Conservation (phyloP, 2,329 filamentous ascomycete species). For the Hypoxylon sp. region DNA sequence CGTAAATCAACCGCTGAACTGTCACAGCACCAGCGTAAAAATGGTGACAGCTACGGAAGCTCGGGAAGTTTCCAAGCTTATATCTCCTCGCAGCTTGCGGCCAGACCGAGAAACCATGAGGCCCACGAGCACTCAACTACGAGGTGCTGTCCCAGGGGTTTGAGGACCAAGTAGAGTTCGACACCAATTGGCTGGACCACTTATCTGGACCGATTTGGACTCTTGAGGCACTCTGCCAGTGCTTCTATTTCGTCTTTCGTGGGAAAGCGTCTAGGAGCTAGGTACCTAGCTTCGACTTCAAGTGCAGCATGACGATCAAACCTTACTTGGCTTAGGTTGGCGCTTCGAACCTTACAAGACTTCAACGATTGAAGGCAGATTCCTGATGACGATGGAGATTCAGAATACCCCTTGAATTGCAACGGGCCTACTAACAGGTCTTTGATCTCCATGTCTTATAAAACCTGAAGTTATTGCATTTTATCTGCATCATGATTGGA, state of each 20-base stretch:
- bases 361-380: not conserved
- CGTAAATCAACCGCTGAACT: constrained; percentile 34
- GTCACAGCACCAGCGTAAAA: constrained; percentile 29
- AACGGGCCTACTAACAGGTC: not conserved
- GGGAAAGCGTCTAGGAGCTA: not conserved
- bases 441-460: not conserved
- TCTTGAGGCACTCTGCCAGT: not conserved
- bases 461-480: not conserved
- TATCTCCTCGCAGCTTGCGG: not conserved
- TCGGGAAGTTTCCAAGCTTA: not conserved
- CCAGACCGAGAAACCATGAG: not conserved
- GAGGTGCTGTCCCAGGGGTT: not conserved
- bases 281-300: not conserved
- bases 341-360: constrained; percentile 11
- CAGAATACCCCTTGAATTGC: not conserved
- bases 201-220: not conserved
- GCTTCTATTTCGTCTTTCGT: not conserved
- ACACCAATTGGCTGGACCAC: not conserved
- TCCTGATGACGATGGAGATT: not conserved
- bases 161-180: not conserved
- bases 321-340: constrained; percentile 15
- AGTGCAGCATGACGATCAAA: not conserved
- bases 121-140: not conserved
- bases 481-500: not conserved
- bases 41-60: constrained; percentile 14